phyloP scores from a whole-genome alignment of 805 yeast genomes.

The Ogataea paradorogensis region DNA sequence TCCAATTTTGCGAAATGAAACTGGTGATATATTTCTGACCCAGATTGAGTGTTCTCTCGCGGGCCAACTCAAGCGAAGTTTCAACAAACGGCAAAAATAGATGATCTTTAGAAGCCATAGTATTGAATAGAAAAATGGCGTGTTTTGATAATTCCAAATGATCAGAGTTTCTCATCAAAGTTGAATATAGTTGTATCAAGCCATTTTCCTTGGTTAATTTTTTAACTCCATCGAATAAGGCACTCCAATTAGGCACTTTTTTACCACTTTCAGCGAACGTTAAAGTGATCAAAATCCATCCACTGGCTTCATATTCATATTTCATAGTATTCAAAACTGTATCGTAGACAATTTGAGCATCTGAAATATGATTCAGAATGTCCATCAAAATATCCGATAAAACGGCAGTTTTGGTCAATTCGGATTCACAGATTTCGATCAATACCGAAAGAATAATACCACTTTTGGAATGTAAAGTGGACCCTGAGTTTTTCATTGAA shows the following conservation, averaged over 20 bases:
- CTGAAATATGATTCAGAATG: slow-evolving; percentile 51
- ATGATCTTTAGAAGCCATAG: slow-evolving; percentile 35
- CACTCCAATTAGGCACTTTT: slow-evolving; percentile 54
- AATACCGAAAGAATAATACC: slow-evolving; percentile 44
- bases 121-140: slow-evolving; percentile 43
- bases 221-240: slow-evolving; percentile 18
- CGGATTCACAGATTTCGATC: slow-evolving; percentile 19
- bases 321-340: slow-evolving; percentile 25
- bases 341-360: slow-evolving; percentile 44
- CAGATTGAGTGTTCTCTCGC: slow-evolving; percentile 44
- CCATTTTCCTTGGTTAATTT: slow-evolving; percentile 7
- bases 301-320: slow-evolving; percentile 27
- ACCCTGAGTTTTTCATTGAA: slow-evolving; percentile 68
- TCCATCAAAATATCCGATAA: slow-evolving; percentile 57
- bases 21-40: slow-evolving; percentile 47
- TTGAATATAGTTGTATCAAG: slow-evolving; percentile 43
- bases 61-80: slow-evolving; percentile 39
- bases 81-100: slow-evolving; percentile 48
- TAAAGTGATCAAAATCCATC: slow-evolving; percentile 45
- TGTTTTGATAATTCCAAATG: slow-evolving; percentile 41
- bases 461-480: slow-evolving; percentile 73
- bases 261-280: slow-evolving; percentile 70
- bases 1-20: slow-evolving; percentile 45
- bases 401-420: slow-evolving; percentile 38
- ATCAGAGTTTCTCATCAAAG: slow-evolving; percentile 53